phyloP scores from a whole-genome alignment of 345 rosid genomes.

The Acer yangbiense region DNA sequence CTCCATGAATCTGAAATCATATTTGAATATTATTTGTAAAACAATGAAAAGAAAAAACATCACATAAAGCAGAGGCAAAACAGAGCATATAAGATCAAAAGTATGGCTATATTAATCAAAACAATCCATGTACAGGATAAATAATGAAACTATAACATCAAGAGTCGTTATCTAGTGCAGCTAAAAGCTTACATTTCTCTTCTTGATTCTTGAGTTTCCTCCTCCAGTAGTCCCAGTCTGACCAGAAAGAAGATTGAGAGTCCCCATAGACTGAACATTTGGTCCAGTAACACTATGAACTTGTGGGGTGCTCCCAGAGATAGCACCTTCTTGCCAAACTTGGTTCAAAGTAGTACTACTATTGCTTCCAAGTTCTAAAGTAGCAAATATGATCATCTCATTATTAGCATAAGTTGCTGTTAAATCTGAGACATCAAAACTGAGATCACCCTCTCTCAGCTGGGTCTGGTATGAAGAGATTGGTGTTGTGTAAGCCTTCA shows the following conservation, averaged over 20 bases:
- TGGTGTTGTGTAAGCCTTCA: conserved; percentile 71
- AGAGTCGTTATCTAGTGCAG: background rate
- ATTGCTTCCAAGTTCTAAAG: conserved; percentile 38
- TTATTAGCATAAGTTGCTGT: conserved; percentile 53
- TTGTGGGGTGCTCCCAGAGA: conserved; percentile 45
- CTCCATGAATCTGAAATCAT: conserved; percentile 72
- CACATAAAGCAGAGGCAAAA: background rate
- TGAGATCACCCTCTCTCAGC: conserved; percentile 55
- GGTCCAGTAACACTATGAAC: conserved; percentile 54
- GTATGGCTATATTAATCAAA: background rate
- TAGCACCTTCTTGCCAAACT: conserved; percentile 84
- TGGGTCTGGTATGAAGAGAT: conserved; percentile 50
- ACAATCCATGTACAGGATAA: background rate
- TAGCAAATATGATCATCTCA: conserved; percentile 76
- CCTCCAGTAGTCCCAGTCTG: conserved; percentile 39
- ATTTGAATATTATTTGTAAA: background rate
- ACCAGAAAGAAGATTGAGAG: conserved; percentile 67
- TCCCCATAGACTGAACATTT: conserved; percentile 59
- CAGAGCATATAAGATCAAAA: conserved; percentile 5
- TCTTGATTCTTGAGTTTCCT: conserved; percentile 45
- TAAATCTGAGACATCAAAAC: conserved; percentile 62
- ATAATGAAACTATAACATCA: background rate
- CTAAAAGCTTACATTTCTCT: conserved; percentile 57
- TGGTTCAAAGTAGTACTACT: conserved; percentile 54
- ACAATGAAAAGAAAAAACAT: background rate